Evolutionary conservation across 2,329 filamentous ascomycete species (phyloP).

Genomic region (Boeremia lycopersici): DNA sequence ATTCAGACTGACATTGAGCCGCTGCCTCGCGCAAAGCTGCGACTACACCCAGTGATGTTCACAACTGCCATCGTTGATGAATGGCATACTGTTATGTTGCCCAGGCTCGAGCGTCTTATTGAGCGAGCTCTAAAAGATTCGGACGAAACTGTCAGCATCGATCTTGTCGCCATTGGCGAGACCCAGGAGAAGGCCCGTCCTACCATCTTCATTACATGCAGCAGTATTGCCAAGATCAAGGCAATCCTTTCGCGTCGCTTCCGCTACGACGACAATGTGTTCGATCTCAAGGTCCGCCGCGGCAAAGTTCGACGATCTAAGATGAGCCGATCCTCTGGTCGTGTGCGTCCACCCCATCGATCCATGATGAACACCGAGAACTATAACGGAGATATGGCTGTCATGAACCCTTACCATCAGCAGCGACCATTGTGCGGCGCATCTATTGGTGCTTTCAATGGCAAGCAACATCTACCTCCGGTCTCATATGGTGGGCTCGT

Average conservation of each 20-base stretch:
- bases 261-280: slow-evolving; percentile 68
- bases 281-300: slow-evolving; percentile 73
- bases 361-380: slow-evolving; percentile 48
- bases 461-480: slow-evolving; percentile 83
- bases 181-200: slow-evolving; percentile 69
- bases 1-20: slow-evolving; percentile 42
- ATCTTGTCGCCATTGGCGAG: slow-evolving; percentile 75
- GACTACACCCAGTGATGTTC: slow-evolving; percentile 57
- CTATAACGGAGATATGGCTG: slow-evolving; percentile 47
- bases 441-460: slow-evolving; percentile 88
- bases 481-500: slow-evolving; percentile 91
- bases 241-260: slow-evolving; percentile 73
- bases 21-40: slow-evolving; percentile 41
- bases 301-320: slow-evolving; percentile 71
- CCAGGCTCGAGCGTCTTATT: slow-evolving; percentile 73
- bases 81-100: slow-evolving; percentile 75
- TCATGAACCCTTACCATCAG: slow-evolving; percentile 77
- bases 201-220: slow-evolving; percentile 78
- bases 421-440: slow-evolving; percentile 80
- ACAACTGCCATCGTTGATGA: slow-evolving; percentile 68
- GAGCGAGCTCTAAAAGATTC: slow-evolving; percentile 74
- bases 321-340: slow-evolving; percentile 46
- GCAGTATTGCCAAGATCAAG: slow-evolving; percentile 74
- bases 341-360: slow-evolving; percentile 43
- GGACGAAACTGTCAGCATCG: slow-evolving; percentile 78